These are phyloP conservation scores for Chrysosporium keratinophilum DNA, from an alignment of 2,329 filamentous ascomycete genomes.

Conservation along the genomic window DNA sequence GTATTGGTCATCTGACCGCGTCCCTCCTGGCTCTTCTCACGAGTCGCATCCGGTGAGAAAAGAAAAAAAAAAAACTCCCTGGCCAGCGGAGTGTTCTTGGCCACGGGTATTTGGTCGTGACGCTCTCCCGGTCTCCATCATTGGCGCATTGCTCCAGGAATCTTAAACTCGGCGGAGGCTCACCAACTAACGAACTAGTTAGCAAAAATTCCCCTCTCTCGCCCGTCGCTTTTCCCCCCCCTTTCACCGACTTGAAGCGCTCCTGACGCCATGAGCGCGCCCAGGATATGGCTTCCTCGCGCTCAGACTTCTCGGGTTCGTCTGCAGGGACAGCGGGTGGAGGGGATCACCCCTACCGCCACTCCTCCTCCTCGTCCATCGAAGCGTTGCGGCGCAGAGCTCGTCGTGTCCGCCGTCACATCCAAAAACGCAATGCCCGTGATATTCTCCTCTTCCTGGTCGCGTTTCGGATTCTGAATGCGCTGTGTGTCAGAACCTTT, in stretches of 20 bases:
- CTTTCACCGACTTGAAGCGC: constrained; percentile 7
- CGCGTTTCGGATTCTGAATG: constrained; percentile 67
- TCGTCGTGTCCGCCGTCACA: neutral
- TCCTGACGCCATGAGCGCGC: constrained; percentile 8
- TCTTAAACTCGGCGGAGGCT: neutral
- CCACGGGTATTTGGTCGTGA: constrained; percentile 5
- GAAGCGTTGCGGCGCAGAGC: neutral
- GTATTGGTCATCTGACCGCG: constrained; percentile 10
- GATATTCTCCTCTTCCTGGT: constrained; percentile 40
- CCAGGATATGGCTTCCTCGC: constrained; percentile 6
- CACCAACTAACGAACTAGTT: neutral
- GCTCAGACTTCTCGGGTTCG: constrained; percentile 3
- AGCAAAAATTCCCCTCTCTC: too few species aligned
- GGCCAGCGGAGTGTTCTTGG: constrained; percentile 6
- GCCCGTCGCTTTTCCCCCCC: neutral
- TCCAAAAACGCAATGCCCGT: constrained; percentile 3
- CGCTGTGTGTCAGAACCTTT: constrained; percentile 70
- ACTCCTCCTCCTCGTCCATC: neutral
- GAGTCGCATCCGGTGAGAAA: neutral
- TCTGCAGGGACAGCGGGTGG: neutral
- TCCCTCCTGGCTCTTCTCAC: neutral
- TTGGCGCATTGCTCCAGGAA: constrained; percentile 7
- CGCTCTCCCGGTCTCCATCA: neutral
- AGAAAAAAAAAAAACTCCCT: too few species aligned
- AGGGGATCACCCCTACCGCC: neutral